These are phyloP conservation scores for Hanseniaspora valbyensis DNA, from an alignment of 805 yeast genomes.

Conservation along the genomic window DNA sequence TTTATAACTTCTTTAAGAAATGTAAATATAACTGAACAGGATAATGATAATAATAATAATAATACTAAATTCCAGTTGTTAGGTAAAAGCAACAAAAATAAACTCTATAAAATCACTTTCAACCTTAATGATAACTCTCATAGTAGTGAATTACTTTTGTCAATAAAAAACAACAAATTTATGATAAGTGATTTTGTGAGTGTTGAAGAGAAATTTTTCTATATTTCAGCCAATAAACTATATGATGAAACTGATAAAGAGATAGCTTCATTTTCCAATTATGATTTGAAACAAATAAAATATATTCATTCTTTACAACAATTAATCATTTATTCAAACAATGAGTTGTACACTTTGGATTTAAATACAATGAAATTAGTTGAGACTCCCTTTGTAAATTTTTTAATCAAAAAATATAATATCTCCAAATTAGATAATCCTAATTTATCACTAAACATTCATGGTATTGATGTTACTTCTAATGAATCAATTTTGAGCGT, in stretches of 20 bases:
- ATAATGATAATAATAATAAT: constrained; percentile 7
- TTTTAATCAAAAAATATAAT: constrained; percentile 6
- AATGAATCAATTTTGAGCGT: constrained; percentile 27
- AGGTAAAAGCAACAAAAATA: constrained; percentile 17
- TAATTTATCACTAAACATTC: constrained; percentile 19
- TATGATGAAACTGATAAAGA: constrained; percentile 18
- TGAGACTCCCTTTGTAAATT: constrained; percentile 1
- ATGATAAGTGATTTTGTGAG: constrained; percentile 7
- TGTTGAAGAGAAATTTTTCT: background rate
- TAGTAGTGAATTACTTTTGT: background rate
- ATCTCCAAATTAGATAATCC: constrained; percentile 21
- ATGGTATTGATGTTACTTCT: constrained; percentile 25
- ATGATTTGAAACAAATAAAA: constrained; percentile 15
- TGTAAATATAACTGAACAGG: background rate
- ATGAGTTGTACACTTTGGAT: constrained; percentile 25
- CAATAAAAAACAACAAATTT: background rate
- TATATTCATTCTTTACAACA: constrained; percentile 21
- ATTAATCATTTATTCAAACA: constrained; percentile 24
- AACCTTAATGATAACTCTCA: background rate
- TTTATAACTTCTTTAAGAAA: constrained; percentile 18
- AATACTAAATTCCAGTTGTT: too few relatives aligned
- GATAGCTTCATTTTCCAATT: constrained; percentile 19
- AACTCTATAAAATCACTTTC: constrained; percentile 14
- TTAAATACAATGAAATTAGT: constrained; percentile 19
- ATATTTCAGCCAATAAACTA: constrained; percentile 3